phyloP scores from a whole-genome alignment of 1,139 yeast species.

The Candida sanyaensis region DNA sequence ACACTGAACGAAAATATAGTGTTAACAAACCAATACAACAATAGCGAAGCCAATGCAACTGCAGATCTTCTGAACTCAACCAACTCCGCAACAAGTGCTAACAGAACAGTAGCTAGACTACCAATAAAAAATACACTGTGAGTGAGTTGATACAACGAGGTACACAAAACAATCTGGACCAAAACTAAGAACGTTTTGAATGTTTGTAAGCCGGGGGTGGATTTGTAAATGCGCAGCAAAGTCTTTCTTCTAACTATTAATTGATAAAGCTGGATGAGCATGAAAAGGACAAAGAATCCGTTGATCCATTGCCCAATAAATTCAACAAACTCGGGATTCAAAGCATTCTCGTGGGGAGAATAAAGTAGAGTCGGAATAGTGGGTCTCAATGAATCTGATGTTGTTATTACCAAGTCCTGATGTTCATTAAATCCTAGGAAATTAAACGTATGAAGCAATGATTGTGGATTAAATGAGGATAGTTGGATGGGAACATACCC shows the following conservation, averaged over 20 bases:
- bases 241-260: conserved; percentile 6
- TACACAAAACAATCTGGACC: conserved; percentile 8
- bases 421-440: conserved; percentile 3
- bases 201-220: conserved; percentile 13
- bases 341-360: conserved; percentile 20
- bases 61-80: conserved; percentile 34
- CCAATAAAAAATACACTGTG: conserved; percentile 11
- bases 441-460: conserved; percentile 13
- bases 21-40: conserved; percentile 32
- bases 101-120: conserved; percentile 14
- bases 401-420: not conserved
- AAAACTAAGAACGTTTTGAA: conserved; percentile 11
- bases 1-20: conserved; percentile 20
- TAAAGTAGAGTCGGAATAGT: conserved; percentile 14
- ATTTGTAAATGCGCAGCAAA: conserved; percentile 5
- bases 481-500: conserved; percentile 10
- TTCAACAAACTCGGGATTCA: conserved; percentile 37
- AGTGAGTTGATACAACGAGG: conserved; percentile 7
- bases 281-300: conserved; percentile 15
- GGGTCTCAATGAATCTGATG: not conserved
- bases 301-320: conserved; percentile 17
- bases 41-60: conserved; percentile 27
- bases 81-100: conserved; percentile 32
- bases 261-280: conserved; percentile 19
- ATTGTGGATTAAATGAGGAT: conserved; percentile 10